These are phyloP conservation scores for Chionographis japonica DNA, from an alignment of 106 monocot species.

Conservation along the genomic window DNA sequence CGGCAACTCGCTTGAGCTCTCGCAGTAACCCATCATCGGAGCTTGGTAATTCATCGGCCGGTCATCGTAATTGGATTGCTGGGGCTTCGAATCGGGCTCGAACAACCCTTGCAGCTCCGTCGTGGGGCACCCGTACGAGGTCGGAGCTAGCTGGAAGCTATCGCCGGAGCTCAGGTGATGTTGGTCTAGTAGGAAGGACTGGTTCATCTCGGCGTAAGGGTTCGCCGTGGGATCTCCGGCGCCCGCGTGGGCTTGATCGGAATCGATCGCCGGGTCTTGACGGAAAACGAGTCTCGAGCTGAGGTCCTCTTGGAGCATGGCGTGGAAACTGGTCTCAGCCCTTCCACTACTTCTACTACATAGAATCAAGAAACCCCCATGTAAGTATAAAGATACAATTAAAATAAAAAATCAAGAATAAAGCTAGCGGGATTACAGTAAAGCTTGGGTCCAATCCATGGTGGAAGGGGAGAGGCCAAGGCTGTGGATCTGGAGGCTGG, in stretches of 20 bases:
- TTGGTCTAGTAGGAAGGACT: constrained; percentile 36
- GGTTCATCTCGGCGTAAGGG: constrained; percentile 27
- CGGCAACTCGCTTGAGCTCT: constrained; percentile 14
- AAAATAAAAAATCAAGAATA: neutral
- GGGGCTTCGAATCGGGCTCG: constrained; percentile 15
- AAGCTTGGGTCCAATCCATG: constrained; percentile 33
- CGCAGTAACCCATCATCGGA: neutral
- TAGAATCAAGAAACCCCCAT: constrained; percentile 3
- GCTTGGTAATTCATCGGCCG: neutral
- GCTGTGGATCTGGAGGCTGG: constrained; percentile 9
- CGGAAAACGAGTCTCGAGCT: constrained; percentile 17
- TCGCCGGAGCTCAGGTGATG: constrained; percentile 12
- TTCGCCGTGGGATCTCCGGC: neutral
- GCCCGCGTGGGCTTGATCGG: constrained; percentile 17
- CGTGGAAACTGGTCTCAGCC: constrained; percentile 32
- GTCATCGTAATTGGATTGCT: constrained; percentile 13
- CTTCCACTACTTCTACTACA: constrained; percentile 26
- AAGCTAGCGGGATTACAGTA: constrained; percentile 15
- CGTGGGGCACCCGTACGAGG: neutral
- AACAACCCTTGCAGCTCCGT: constrained; percentile 28
- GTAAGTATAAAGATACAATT: too few species aligned
- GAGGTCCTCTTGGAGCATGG: constrained; percentile 41
- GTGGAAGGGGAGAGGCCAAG: constrained; percentile 11
- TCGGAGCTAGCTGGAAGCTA: constrained; percentile 9
- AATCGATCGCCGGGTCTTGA: constrained; percentile 13